Evolutionary conservation across 2,329 filamentous ascomycete genomes (phyloP).

Genomic region (Pseudogymnoascus sp.): DNA sequence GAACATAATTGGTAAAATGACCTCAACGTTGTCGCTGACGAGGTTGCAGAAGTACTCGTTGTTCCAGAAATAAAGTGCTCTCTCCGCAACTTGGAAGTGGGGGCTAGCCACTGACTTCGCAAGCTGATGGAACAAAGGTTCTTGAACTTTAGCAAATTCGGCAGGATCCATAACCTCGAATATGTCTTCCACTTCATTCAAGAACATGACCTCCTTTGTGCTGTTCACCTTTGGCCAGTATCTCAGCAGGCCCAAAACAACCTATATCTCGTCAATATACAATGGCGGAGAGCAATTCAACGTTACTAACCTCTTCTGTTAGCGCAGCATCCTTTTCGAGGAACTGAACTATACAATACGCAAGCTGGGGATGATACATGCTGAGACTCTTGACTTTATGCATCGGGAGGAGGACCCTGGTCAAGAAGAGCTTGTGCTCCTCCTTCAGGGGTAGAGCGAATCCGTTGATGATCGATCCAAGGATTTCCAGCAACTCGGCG

Average conservation of each 20-base stretch:
- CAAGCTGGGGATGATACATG: conserved; percentile 98
- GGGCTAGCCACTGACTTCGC: conserved; percentile 97
- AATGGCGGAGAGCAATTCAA: background rate
- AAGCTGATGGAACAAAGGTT: conserved; percentile 92
- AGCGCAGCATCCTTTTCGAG: conserved; percentile 94
- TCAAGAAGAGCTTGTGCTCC: conserved; percentile 97
- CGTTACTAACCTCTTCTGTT: conserved; percentile 74
- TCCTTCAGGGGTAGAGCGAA: conserved; percentile 96
- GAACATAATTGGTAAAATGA: conserved; percentile 99
- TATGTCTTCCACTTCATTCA: conserved; percentile 98
- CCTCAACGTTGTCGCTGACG: conserved; percentile 97
- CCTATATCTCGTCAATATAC: conserved; percentile 40
- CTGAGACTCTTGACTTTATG: conserved; percentile 98
- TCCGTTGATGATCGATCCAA: conserved; percentile 98
- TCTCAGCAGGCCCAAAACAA: conserved; percentile 85
- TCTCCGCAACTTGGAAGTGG: conserved; percentile 96
- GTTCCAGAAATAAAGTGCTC: conserved; percentile 99
- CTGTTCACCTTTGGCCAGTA: conserved; percentile 99
- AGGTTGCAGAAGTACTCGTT: conserved; percentile 99
- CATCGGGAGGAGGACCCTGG: conserved; percentile 80
- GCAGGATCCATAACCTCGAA: conserved; percentile 99
- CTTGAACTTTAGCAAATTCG: conserved; percentile 97
- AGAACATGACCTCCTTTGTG: conserved; percentile 99
- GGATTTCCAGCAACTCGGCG: conserved; percentile 88
- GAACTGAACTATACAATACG: conserved; percentile 98